Conservation (phyloP, 1,139 yeast species). For the Entelexis sorbosivorans region DNA sequence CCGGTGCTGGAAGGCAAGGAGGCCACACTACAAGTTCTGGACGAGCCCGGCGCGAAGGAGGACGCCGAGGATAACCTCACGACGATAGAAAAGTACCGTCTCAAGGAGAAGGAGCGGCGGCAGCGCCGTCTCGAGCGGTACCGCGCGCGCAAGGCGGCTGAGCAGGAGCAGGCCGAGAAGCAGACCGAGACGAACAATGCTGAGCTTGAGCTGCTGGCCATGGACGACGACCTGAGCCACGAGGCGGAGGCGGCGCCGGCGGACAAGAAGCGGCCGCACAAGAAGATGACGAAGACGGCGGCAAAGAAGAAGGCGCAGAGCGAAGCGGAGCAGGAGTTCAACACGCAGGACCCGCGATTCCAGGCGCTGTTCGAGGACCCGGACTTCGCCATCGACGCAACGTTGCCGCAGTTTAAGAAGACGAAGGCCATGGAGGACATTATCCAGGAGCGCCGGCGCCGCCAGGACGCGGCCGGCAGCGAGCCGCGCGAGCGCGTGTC, state of each 20-base stretch:
- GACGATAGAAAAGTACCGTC: slow-evolving; percentile 68
- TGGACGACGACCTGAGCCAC: slow-evolving; percentile 46
- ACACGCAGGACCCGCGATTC: slow-evolving; percentile 79
- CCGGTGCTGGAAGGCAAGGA: slow-evolving; percentile 60
- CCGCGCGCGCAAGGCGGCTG: slow-evolving; percentile 26
- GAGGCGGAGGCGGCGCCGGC: slow-evolving; percentile 4
- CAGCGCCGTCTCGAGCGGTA: slow-evolving; percentile 50
- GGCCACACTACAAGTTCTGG: slow-evolving; percentile 25
- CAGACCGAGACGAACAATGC: slow-evolving; percentile 42
- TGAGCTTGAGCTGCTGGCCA: slow-evolving; percentile 60
- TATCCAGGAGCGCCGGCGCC: slow-evolving; percentile 58
- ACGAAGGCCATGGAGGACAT: slow-evolving; percentile 79
- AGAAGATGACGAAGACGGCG: slow-evolving; percentile 62
- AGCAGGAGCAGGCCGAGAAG: slow-evolving; percentile 25
- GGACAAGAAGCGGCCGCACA: slow-evolving; percentile 35
- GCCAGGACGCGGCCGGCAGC: slow-evolving; percentile 26
- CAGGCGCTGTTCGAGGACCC: slow-evolving; percentile 76
- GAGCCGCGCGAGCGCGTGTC: background rate
- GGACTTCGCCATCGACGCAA: slow-evolving; percentile 76
- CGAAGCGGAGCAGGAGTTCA: slow-evolving; percentile 41
- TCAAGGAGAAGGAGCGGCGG: slow-evolving; percentile 89
- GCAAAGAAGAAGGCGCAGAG: slow-evolving; percentile 44
- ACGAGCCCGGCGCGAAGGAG: slow-evolving; percentile 13
- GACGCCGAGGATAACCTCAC: slow-evolving; percentile 47
- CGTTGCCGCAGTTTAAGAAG: slow-evolving; percentile 76